Evolutionary conservation across 1,284 basidiomycete species (phyloP).

Genomic region (Ganoderma lingzhi): DNA sequence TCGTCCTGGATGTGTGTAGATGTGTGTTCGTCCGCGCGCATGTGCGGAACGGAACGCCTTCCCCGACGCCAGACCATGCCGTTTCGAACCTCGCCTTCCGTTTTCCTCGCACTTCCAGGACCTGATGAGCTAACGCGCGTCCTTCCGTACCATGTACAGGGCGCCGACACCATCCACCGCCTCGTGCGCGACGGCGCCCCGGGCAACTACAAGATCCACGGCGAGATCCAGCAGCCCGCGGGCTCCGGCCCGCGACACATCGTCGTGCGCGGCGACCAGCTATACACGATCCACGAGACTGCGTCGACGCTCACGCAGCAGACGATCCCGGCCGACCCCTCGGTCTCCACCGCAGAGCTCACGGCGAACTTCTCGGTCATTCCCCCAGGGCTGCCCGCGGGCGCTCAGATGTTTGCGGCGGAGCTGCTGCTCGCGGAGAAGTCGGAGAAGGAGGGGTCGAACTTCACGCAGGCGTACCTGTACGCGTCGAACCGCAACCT

Average conservation of each 20-base stretch:
- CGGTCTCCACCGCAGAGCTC: slow-evolving; percentile 50
- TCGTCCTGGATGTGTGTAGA: background rate
- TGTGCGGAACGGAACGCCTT: slow-evolving; percentile 7
- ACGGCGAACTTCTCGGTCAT: slow-evolving; percentile 63
- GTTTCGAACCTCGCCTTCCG: background rate
- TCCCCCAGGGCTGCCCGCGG: slow-evolving; percentile 58
- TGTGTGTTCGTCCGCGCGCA: background rate
- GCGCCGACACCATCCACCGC: slow-evolving; percentile 72
- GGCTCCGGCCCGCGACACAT: slow-evolving; percentile 76
- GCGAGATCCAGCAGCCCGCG: slow-evolving; percentile 65
- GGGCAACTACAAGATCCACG: slow-evolving; percentile 61
- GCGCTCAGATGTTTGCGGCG: slow-evolving; percentile 58
- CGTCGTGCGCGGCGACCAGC: slow-evolving; percentile 56
- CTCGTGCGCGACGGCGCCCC: slow-evolving; percentile 48
- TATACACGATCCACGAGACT: slow-evolving; percentile 72
- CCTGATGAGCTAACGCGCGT: background rate
- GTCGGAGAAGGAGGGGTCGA: slow-evolving; percentile 23
- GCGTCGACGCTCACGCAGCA: slow-evolving; percentile 71
- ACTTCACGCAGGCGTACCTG: slow-evolving; percentile 44
- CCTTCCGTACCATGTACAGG: slow-evolving; percentile 46
- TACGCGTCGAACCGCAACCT: slow-evolving; percentile 51
- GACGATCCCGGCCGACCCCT: slow-evolving; percentile 55
- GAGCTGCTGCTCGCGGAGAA: slow-evolving; percentile 50
- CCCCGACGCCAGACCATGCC: background rate
- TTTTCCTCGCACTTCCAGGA: background rate